A percentile compares a stretch with the other conserved stretches of the same genome.
phyloP scores from a whole-genome alignment of 1,284 basidiomycete species.

The Fomitopsis palustris region DNA sequence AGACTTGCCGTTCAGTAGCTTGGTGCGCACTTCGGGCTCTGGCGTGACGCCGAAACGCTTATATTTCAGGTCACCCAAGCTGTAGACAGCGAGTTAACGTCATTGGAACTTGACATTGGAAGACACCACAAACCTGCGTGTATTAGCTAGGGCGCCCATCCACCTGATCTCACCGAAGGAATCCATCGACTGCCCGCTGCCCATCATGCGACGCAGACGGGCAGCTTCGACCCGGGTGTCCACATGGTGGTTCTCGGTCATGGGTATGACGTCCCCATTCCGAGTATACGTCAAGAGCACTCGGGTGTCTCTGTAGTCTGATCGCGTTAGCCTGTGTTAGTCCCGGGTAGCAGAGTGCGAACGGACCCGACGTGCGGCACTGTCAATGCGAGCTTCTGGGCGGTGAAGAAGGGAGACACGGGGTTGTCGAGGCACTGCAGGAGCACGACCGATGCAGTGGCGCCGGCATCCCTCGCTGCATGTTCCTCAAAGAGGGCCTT shows the following conservation, averaged over 20 bases:
- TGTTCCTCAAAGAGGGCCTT: slow-evolving; percentile 57
- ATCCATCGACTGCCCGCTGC: slow-evolving; percentile 86
- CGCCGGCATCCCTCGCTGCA: slow-evolving; percentile 70
- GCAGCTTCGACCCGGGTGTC: slow-evolving; percentile 85
- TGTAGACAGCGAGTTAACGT: slow-evolving; percentile 30
- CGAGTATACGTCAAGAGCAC: slow-evolving; percentile 78
- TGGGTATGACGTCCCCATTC: slow-evolving; percentile 68
- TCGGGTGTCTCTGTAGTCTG: slow-evolving; percentile 87
- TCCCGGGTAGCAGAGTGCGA: no score
- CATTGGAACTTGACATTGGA: no score
- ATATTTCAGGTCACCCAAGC: slow-evolving; percentile 88
- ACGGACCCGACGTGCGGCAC: slow-evolving; percentile 90
- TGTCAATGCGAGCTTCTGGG: slow-evolving; percentile 69
- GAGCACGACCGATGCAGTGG: slow-evolving; percentile 87
- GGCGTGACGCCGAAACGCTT: slow-evolving; percentile 92
- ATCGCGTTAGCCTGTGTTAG: no score
- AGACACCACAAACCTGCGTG: slow-evolving; percentile 79
- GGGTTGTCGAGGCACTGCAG: slow-evolving; percentile 82
- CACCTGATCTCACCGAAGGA: slow-evolving; percentile 93
- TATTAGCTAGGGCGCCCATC: slow-evolving; percentile 96
- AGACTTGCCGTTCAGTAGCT: slow-evolving; percentile 67
- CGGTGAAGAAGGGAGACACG: slow-evolving; percentile 74
- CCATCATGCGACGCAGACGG: slow-evolving; percentile 87
- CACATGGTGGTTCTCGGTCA: slow-evolving; percentile 93
- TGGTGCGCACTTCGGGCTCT: slow-evolving; percentile 88